Percentiles rank a stretch among this genome's conserved stretches.
phyloP scores from a whole-genome alignment of 2,329 filamentous ascomycete genomes.

The Aspergillus persii region DNA sequence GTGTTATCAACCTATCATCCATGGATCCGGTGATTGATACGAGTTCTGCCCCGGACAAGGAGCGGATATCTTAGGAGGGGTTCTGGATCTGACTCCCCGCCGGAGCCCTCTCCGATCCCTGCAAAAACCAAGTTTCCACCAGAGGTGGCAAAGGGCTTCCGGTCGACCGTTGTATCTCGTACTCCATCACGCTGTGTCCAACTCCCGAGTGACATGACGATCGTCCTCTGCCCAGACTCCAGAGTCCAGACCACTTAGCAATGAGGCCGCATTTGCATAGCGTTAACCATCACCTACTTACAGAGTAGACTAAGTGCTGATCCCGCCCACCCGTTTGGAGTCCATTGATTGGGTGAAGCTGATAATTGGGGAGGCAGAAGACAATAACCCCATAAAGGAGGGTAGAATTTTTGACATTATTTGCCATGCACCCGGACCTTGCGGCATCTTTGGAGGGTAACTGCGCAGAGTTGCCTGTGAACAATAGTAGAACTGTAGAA shows the following conservation, averaged over 20 bases:
- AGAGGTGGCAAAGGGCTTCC: background rate
- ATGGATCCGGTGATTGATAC: background rate
- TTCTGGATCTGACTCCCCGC: background rate
- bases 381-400: background rate
- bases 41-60: background rate
- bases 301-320: slow-evolving; percentile 1
- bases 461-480: no score
- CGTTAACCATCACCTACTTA: background rate
- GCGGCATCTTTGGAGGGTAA: background rate
- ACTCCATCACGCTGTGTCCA: background rate
- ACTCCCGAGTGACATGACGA: slow-evolving; percentile 6
- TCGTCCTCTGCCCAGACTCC: background rate
- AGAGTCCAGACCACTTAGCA: no score
- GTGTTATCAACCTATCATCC: background rate
- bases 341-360: background rate
- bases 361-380: background rate
- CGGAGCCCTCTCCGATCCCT: background rate
- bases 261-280: background rate
- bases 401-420: background rate
- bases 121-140: background rate
- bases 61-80: background rate
- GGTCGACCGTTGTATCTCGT: background rate
- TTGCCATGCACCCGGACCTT: background rate
- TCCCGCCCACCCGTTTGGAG: background rate
- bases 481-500: background rate